phyloP scores from a whole-genome alignment of 1,284 basidiomycete species.

The Ganoderma leucocontextum region DNA sequence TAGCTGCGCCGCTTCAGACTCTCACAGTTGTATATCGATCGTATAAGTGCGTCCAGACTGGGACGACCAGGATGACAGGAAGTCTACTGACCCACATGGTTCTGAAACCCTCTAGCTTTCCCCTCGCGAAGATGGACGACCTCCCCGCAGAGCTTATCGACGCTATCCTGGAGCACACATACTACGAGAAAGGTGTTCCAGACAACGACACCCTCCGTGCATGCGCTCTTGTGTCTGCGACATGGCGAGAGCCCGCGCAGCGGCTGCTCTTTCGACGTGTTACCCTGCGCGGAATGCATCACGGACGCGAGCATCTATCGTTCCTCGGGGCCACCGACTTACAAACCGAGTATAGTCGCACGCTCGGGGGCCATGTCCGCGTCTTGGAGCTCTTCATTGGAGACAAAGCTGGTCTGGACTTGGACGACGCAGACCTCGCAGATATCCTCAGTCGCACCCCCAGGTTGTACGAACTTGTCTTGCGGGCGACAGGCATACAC shows the following conservation, averaged over 20 bases:
- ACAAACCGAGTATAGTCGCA: conserved; percentile 19
- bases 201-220: conserved; percentile 45
- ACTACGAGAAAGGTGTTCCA: conserved; percentile 44
- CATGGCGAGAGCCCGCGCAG: conserved; percentile 52
- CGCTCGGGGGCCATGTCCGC: conserved; percentile 33
- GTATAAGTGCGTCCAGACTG: no score
- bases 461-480: conserved; percentile 49
- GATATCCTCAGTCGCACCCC: conserved; percentile 44
- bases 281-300: conserved; percentile 13
- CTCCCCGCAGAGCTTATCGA: conserved; percentile 53
- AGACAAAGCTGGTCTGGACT: conserved; percentile 12
- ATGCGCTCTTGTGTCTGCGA: conserved; percentile 47
- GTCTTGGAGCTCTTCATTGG: conserved; percentile 33
- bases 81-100: neutral
- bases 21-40: neutral
- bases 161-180: conserved; percentile 49
- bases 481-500: conserved; percentile 43
- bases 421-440: conserved; percentile 33
- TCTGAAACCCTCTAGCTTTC: neutral
- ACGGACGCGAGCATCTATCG: conserved; percentile 12
- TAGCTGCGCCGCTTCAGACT: neutral
- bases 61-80: no score
- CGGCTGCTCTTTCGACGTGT: conserved; percentile 49
- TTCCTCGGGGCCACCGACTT: conserved; percentile 28
- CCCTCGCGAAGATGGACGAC: conserved; percentile 12